phyloP scores from a whole-genome alignment of 768 basidiomycete genomes.

The Crepidotus variabilis region DNA sequence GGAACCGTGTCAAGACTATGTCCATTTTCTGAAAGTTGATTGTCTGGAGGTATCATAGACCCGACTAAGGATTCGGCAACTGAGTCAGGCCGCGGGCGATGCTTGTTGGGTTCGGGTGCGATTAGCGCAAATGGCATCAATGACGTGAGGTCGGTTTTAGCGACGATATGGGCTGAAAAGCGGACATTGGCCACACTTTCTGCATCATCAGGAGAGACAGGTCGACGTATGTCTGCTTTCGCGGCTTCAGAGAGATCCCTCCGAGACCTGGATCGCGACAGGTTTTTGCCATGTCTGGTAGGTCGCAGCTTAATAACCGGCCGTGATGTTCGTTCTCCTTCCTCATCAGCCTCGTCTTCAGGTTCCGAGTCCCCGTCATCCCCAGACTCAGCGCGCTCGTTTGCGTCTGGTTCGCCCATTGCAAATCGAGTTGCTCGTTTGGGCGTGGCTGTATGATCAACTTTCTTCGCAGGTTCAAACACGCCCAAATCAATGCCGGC shows the following conservation, averaged over 20 bases:
- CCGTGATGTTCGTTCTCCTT: slow-evolving; percentile 54
- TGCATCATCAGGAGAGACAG: slow-evolving; percentile 57
- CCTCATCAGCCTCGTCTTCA: slow-evolving; percentile 28
- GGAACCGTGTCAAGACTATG: slow-evolving; percentile 31
- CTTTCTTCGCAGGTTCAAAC: slow-evolving; percentile 47
- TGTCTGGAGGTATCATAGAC: slow-evolving; percentile 19
- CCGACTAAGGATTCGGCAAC: slow-evolving; percentile 25
- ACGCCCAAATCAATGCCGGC: slow-evolving; percentile 77
- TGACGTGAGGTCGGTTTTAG: slow-evolving; percentile 52
- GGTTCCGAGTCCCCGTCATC: slow-evolving; percentile 17
- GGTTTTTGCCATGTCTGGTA: slow-evolving; percentile 39
- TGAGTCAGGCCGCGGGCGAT: slow-evolving; percentile 34
- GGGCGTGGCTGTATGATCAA: slow-evolving; percentile 21
- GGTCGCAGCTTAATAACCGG: slow-evolving; percentile 72
- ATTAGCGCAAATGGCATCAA: slow-evolving; percentile 80
- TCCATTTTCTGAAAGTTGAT: slow-evolving; percentile 42
- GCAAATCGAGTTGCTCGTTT: slow-evolving; percentile 35
- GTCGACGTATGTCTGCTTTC: slow-evolving; percentile 52
- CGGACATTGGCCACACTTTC: slow-evolving; percentile 75
- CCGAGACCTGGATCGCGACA: slow-evolving; percentile 72
- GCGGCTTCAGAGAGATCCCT: slow-evolving; percentile 58
- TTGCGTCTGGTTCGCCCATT: slow-evolving; percentile 22
- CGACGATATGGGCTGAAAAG: slow-evolving; percentile 68
- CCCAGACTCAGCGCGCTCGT: slow-evolving; percentile 26
- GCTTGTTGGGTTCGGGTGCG: slow-evolving; percentile 57